Evolutionary conservation across 2,329 filamentous ascomycete genomes (phyloP).

Genomic region (Aspergillus felis): DNA sequence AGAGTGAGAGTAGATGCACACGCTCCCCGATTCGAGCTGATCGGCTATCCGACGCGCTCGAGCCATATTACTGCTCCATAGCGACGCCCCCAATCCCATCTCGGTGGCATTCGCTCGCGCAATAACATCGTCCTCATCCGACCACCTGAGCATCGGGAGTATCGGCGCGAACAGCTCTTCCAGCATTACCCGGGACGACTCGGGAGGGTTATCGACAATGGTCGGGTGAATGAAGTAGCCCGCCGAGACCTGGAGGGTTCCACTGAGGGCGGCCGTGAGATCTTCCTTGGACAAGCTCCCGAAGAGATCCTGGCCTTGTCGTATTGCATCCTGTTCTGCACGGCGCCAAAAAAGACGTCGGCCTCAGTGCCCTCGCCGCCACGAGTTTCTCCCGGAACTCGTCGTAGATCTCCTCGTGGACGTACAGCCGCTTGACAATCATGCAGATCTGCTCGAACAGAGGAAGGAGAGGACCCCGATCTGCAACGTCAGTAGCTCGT

Average conservation of each 20-base stretch:
- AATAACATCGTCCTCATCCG: constrained; percentile 57
- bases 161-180: constrained; percentile 65
- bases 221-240: constrained; percentile 59
- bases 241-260: constrained; percentile 40
- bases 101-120: constrained; percentile 51
- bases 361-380: constrained; percentile 40
- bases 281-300: constrained; percentile 53
- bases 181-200: constrained; percentile 52
- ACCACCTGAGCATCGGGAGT: constrained; percentile 60
- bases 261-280: constrained; percentile 51
- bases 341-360: constrained; percentile 52
- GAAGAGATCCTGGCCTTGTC: constrained; percentile 56
- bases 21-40: constrained; percentile 54
- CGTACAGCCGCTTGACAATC: constrained; percentile 56
- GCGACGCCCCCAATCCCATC: constrained; percentile 55
- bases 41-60: constrained; percentile 51
- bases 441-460: constrained; percentile 55
- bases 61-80: constrained; percentile 54
- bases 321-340: constrained; percentile 64
- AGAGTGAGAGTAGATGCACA: constrained; percentile 58
- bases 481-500: constrained; percentile 12
- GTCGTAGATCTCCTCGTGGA: constrained; percentile 59
- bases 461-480: constrained; percentile 49
- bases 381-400: constrained; percentile 49
- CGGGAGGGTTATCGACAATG: constrained; percentile 56